Percentiles rank a stretch among this genome's conserved stretches.
phyloP scores from a whole-genome alignment of 2,329 filamentous ascomycete species.

The Diaporthe destruens region DNA sequence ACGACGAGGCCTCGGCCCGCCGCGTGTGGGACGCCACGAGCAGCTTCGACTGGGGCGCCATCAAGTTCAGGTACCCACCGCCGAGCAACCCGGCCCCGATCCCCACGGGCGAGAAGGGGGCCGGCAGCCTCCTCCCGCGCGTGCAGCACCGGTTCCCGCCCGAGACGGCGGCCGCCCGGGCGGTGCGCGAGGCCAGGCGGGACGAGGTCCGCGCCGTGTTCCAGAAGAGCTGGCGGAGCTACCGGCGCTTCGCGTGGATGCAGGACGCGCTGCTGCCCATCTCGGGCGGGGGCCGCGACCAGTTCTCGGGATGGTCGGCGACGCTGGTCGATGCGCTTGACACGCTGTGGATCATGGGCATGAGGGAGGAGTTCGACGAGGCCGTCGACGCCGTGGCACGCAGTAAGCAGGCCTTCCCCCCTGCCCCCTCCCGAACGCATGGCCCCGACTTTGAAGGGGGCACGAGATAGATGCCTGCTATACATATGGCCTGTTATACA shows the following conservation, averaged over 20 bases:
- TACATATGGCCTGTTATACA: background rate
- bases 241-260: constrained; percentile 61
- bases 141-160: constrained; percentile 53
- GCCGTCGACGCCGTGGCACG: constrained; percentile 56
- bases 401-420: background rate
- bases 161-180: constrained; percentile 44
- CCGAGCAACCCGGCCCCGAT: constrained; percentile 44
- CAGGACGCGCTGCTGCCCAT: constrained; percentile 62
- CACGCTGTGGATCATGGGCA: constrained; percentile 63
- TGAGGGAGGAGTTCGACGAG: constrained; percentile 62
- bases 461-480: background rate
- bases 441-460: background rate
- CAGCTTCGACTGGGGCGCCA: constrained; percentile 55
- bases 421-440: no score
- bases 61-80: constrained; percentile 48
- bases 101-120: constrained; percentile 41
- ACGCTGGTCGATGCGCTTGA: constrained; percentile 67
- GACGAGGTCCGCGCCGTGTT: constrained; percentile 52
- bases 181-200: constrained; percentile 49
- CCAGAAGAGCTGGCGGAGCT: constrained; percentile 57
- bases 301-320: constrained; percentile 64
- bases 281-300: constrained; percentile 55
- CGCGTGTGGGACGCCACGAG: constrained; percentile 42
- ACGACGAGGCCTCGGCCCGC: constrained; percentile 42
- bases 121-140: constrained; percentile 46